phyloP scores from a whole-genome alignment of 495 filamentous ascomycete genomes.

The Xylaria cubensis region DNA sequence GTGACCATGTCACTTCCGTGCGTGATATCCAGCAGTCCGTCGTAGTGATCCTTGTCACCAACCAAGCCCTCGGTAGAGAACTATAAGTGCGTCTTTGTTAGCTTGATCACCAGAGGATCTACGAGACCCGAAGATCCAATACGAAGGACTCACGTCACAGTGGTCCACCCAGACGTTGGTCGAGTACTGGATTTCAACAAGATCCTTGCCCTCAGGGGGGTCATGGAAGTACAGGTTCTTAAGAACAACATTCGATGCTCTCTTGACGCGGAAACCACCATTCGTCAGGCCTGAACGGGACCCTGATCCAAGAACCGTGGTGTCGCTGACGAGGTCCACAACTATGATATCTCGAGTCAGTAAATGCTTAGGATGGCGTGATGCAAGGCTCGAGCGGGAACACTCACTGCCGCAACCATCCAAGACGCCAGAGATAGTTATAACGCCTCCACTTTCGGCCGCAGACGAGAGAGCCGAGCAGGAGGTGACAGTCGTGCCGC shows the following conservation, averaged over 20 bases:
- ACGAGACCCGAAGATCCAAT: neutral
- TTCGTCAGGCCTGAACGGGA: conserved; percentile 18
- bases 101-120: neutral
- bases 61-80: conserved; percentile 49
- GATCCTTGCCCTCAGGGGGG: conserved; percentile 30
- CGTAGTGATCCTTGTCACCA: conserved; percentile 40
- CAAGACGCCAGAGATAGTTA: conserved; percentile 28
- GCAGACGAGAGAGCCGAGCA: conserved; percentile 50
- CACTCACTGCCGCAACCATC: conserved; percentile 25
- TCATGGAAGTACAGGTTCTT: conserved; percentile 31
- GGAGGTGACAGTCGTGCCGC: conserved; percentile 57
- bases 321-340: conserved; percentile 49
- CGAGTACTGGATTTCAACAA: conserved; percentile 43
- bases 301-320: conserved; percentile 48
- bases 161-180: conserved; percentile 64
- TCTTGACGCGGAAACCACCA: conserved; percentile 32
- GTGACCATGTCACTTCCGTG: conserved; percentile 60
- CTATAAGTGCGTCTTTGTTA: conserved; percentile 2
- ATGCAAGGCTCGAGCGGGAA: neutral
- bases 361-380: neutral
- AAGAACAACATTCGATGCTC: conserved; percentile 32
- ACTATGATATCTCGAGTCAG: conserved; percentile 6
- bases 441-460: conserved; percentile 39
- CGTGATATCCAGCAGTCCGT: conserved; percentile 57
- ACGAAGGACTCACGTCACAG: conserved; percentile 41